Conservation (phyloP, 371 early-diverging fungal species). For the Mortierella sp. region DNA sequence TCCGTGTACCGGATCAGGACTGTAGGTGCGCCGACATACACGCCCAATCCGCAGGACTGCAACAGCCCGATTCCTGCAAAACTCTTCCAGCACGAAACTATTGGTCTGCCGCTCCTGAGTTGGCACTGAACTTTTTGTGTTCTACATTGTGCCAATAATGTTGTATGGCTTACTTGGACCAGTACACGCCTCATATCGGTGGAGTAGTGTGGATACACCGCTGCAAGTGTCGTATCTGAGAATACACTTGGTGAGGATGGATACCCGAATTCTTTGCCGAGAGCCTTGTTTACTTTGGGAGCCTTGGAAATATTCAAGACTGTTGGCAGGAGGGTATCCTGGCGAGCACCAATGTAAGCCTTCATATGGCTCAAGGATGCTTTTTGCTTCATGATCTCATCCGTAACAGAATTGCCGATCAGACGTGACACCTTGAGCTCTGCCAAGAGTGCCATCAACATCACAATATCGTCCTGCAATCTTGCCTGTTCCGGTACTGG, state of each 20-base stretch:
- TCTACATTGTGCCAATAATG: conserved; percentile 78
- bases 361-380: conserved; percentile 55
- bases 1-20: conserved; percentile 43
- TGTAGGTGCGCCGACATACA: conserved; percentile 70
- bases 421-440: conserved; percentile 68
- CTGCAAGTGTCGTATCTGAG: conserved; percentile 53
- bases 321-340: conserved; percentile 55
- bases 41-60: conserved; percentile 74
- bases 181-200: conserved; percentile 68
- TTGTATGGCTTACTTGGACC: conserved; percentile 70
- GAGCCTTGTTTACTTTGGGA: conserved; percentile 60
- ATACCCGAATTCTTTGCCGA: conserved; percentile 69
- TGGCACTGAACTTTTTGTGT: conserved; percentile 82
- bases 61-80: conserved; percentile 80
- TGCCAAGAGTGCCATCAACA: conserved; percentile 65
- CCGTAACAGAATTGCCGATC: conserved; percentile 71
- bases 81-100: conserved; percentile 74
- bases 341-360: conserved; percentile 39
- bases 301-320: conserved; percentile 67
- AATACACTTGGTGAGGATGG: conserved; percentile 59
- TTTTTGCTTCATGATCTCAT: conserved; percentile 70
- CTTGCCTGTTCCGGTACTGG: conserved; percentile 71
- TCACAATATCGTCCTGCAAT: conserved; percentile 75
- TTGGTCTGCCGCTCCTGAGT: conserved; percentile 68
- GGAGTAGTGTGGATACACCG: conserved; percentile 63